Base-by-base conservation (phyloP, 169 alveolate species). In the Plasmodium malariae region DNA sequence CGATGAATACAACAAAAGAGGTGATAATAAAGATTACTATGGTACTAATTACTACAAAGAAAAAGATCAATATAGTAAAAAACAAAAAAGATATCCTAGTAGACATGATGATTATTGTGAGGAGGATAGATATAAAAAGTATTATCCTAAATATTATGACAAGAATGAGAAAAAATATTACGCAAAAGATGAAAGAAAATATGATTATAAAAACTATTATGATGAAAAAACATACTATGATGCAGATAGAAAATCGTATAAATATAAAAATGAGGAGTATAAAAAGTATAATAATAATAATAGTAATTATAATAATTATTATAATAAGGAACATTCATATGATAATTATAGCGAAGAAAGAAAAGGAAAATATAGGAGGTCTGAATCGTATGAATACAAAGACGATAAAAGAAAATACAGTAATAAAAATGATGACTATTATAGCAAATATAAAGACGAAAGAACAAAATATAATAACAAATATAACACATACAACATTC, bases 141-240 rank as follows among this genome's bases (percentile, higher is more conserved):
- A 5, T 34, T 59, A 37, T 21, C 49, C 30, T 1, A 76, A 62
- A 26, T 65, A 80, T 65, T 9, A 7, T 30, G 73, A 80, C 21
- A 65, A 40, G 57, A n/a, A 80, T 67, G 90, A 80, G 11, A 48
- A 80, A 49, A 55, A 48, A 67, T 51, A 67, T 70, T 49, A 80
- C 21, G 30, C 49, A 17, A 67, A 80, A 4, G n/a, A 80, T 6
- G 26, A 26, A 17, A 21, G 68, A 28, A 71, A 71, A n/a, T 26
- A 71, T 24, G 45, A 28, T 67, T n/a, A 78, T 30, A 78, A 65
- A 30, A 63, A 65, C 3, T 19, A 51, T 7, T 48, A 48, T 40
- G 36, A 62, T 36, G 28, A 17, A 45, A 62, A 28, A n/a, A 59
- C 19, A 62, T 40, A 74, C 26, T 24, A 30, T 45, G 67, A 74